phyloP scores from a whole-genome alignment of 768 basidiomycete genomes.

The Tubosaeta sp. region DNA sequence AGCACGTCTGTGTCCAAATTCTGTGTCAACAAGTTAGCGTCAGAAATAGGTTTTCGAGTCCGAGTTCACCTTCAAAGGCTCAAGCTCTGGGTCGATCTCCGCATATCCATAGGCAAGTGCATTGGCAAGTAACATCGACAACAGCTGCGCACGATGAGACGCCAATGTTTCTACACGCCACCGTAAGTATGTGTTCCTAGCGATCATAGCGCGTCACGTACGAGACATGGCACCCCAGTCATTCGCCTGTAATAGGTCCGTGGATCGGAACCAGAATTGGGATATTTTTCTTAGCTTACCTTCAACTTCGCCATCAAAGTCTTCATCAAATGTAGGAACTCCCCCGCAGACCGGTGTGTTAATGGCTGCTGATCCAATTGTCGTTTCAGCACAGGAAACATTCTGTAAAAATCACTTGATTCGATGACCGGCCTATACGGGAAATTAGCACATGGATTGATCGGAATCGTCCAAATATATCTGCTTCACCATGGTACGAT shows the following conservation, averaged over 20 bases:
- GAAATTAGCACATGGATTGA: neutral
- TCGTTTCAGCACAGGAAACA: slow-evolving; percentile 47
- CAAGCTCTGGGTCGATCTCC: slow-evolving; percentile 43
- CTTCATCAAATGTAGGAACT: slow-evolving; percentile 55
- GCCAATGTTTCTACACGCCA: slow-evolving; percentile 41
- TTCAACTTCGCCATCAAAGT: slow-evolving; percentile 66
- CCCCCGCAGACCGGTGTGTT: slow-evolving; percentile 42
- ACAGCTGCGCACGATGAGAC: slow-evolving; percentile 42
- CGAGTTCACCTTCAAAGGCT: slow-evolving; percentile 46
- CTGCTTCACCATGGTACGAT: slow-evolving; percentile 52
- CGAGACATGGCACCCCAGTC: slow-evolving; percentile 65
- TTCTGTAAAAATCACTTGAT: slow-evolving; percentile 52
- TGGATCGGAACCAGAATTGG: neutral
- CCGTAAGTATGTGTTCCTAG: neutral
- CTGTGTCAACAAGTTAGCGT: slow-evolving; percentile 22
- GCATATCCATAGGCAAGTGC: slow-evolving; percentile 47
- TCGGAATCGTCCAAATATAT: neutral
- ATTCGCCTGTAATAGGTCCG: slow-evolving; percentile 39
- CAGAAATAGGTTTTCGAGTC: too few species aligned
- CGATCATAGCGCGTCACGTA: slow-evolving; percentile 25
- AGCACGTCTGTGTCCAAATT: slow-evolving; percentile 48
- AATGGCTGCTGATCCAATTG: slow-evolving; percentile 44
- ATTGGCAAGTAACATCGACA: slow-evolving; percentile 39
- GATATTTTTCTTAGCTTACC: slow-evolving; percentile 25
- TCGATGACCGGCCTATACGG: slow-evolving; percentile 49